A percentile compares a stretch with the other conserved stretches of the same genome.
phyloP scores from a whole-genome alignment of 1,139 yeast species.

The Geotrichum siamense region DNA sequence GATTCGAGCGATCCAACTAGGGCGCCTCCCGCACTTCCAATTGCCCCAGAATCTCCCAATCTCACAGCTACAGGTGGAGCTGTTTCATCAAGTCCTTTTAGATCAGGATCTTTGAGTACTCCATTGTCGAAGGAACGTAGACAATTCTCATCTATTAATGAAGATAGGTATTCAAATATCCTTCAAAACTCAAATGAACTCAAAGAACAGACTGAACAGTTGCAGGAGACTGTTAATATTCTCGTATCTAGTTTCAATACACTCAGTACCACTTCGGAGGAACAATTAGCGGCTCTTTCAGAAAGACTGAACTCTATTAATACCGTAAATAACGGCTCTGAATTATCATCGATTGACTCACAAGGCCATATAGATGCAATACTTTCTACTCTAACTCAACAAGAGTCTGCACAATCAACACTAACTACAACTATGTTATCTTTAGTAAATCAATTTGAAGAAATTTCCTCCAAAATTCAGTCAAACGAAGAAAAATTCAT shows the following conservation, averaged over 20 bases:
- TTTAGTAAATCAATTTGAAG: not conserved
- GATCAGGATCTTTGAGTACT: conserved; percentile 3
- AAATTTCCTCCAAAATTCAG: not conserved
- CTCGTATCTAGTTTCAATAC: not conserved
- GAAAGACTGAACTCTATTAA: not conserved
- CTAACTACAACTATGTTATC: not conserved
- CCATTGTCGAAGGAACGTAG: not conserved
- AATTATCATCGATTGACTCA: not conserved
- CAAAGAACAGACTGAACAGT: conserved; percentile 28
- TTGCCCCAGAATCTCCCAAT: conserved; percentile 32
- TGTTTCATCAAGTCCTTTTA: conserved; percentile 19
- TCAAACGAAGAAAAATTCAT: too few species aligned
- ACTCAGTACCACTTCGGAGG: not conserved
- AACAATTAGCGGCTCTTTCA: not conserved
- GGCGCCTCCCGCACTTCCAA: conserved; percentile 38
- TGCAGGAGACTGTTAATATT: conserved; percentile 36
- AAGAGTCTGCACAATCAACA: not conserved
- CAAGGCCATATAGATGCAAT: not conserved
- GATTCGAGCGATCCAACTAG: conserved; percentile 37
- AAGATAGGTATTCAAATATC: conserved; percentile 30
- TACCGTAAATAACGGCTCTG: too few species aligned
- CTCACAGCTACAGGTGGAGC: conserved; percentile 22
- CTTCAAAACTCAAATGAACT: conserved; percentile 29
- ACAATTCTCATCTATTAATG: conserved; percentile 24
- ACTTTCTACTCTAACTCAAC: not conserved